A percentile compares a stretch with the other conserved stretches of the same genome.
Conservation (phyloP, 768 basidiomycete genomes). For the Jaapia argillacea region DNA sequence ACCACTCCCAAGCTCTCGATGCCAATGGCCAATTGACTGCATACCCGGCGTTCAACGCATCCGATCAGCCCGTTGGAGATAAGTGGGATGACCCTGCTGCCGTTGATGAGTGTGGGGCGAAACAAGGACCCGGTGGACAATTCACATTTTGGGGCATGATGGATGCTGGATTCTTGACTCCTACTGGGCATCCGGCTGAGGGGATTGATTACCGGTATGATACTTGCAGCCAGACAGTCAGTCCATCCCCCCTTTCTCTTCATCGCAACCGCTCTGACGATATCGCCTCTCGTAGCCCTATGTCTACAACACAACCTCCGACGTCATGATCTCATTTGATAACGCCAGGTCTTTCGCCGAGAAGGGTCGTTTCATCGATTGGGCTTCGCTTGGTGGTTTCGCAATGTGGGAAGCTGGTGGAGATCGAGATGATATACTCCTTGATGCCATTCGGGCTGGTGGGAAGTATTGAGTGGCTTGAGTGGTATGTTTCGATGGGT, state of each 20-base stretch:
- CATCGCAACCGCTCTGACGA: not conserved
- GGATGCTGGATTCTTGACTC: slow-evolving; percentile 40
- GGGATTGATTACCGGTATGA: slow-evolving; percentile 50
- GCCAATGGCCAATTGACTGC: slow-evolving; percentile 27
- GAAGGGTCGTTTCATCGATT: slow-evolving; percentile 53
- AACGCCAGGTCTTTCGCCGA: slow-evolving; percentile 45
- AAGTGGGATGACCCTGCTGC: slow-evolving; percentile 42
- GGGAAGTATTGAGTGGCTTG: no score
- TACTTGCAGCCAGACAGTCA: slow-evolving; percentile 65
- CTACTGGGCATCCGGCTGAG: slow-evolving; percentile 30
- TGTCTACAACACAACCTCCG: slow-evolving; percentile 44
- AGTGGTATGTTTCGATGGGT: no score
- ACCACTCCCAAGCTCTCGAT: slow-evolving; percentile 27
- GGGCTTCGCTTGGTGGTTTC: slow-evolving; percentile 49
- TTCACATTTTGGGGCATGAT: slow-evolving; percentile 60
- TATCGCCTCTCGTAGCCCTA: slow-evolving; percentile 38
- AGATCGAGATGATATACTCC: slow-evolving; percentile 50
- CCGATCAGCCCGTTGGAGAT: slow-evolving; percentile 39
- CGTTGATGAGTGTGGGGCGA: slow-evolving; percentile 47
- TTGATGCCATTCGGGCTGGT: slow-evolving; percentile 57
- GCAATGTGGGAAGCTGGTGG: slow-evolving; percentile 66
- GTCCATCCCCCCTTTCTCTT: not conserved
- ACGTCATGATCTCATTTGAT: slow-evolving; percentile 60
- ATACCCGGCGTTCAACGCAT: slow-evolving; percentile 42
- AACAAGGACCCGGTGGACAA: slow-evolving; percentile 39